These are phyloP conservation scores for Aspergillus indologenus DNA, from an alignment of 495 filamentous ascomycete genomes.

Conservation along the genomic window DNA sequence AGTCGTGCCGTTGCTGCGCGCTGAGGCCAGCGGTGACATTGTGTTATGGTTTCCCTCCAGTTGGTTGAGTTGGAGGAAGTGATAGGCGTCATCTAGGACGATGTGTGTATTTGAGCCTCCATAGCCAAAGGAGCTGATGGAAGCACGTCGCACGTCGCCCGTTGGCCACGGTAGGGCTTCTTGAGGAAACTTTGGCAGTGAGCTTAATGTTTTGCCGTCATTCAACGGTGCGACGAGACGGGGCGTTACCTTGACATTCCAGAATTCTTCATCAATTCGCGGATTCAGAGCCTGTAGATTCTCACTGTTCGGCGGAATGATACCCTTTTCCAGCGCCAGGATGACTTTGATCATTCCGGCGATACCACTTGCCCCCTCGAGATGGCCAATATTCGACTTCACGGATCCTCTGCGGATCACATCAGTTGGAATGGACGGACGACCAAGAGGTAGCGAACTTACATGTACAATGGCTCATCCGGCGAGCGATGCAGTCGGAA, in stretches of 20 bases:
- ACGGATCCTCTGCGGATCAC: conserved; percentile 28
- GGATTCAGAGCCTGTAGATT: conserved; percentile 49
- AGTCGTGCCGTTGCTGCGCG: not conserved
- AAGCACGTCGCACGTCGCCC: conserved; percentile 24
- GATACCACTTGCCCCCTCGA: conserved; percentile 50
- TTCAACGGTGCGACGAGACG: no score
- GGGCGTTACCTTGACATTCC: no score
- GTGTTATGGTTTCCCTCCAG: conserved; percentile 20
- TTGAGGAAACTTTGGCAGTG: conserved; percentile 18
- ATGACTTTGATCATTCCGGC: conserved; percentile 55
- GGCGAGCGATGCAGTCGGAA: no score
- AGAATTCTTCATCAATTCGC: conserved; percentile 19
- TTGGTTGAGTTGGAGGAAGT: conserved; percentile 13
- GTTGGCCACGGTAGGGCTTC: conserved; percentile 16
- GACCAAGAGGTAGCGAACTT: no score
- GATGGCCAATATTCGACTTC: conserved; percentile 53
- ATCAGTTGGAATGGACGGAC: not conserved
- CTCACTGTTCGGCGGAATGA: conserved; percentile 43
- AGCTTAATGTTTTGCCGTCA: no score
- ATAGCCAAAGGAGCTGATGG: conserved; percentile 35
- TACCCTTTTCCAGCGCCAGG: conserved; percentile 11
- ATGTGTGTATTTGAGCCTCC: conserved; percentile 34
- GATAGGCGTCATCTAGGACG: conserved; percentile 32
- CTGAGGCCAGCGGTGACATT: not conserved
- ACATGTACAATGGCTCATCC: no score